Conservation (phyloP, 352 stramenopile genomes). For the Globisporangium perplexum region DNA sequence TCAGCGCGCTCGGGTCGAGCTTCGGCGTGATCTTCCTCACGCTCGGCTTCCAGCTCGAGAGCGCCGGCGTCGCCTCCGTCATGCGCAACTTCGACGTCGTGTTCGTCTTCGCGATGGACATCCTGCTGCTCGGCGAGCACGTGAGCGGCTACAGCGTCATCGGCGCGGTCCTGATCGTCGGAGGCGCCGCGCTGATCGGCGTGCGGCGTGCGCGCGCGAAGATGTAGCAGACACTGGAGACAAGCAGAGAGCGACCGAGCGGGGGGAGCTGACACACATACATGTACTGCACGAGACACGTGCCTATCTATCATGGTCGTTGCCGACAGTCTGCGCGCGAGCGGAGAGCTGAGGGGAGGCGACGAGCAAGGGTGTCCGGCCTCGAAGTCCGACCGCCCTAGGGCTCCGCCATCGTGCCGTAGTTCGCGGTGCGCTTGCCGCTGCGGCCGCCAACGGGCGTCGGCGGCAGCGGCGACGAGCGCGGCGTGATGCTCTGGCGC, state of each 20-base stretch:
- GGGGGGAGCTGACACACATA: not conserved
- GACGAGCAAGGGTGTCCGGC: not conserved
- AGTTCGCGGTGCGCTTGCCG: constrained; percentile 16
- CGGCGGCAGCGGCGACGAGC: constrained; percentile 42
- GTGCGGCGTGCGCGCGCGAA: constrained; percentile 26
- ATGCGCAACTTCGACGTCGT: constrained; percentile 72
- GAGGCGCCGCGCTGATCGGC: constrained; percentile 43
- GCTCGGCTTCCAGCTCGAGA: constrained; percentile 50
- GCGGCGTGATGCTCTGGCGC: constrained; percentile 68
- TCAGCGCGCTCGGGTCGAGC: constrained; percentile 38
- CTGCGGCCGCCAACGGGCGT: constrained; percentile 18
- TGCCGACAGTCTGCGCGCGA: not conserved
- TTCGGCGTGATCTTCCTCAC: constrained; percentile 52
- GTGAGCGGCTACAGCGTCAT: constrained; percentile 58
- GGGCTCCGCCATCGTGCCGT: constrained; percentile 25
- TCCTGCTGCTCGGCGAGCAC: constrained; percentile 35
- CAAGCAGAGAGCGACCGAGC: not conserved
- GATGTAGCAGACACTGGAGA: constrained; percentile 9
- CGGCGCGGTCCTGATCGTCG: constrained; percentile 45
- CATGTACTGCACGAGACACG: not conserved
- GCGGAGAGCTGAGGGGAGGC: not conserved
- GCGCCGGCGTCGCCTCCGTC: constrained; percentile 53
- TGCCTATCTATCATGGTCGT: constrained; percentile 4
- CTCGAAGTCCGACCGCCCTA: not conserved
- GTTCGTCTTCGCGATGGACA: constrained; percentile 56